Evolutionary conservation across 2,329 filamentous ascomycete genomes (phyloP).

Genomic region (Sphaerulina vaccinii): DNA sequence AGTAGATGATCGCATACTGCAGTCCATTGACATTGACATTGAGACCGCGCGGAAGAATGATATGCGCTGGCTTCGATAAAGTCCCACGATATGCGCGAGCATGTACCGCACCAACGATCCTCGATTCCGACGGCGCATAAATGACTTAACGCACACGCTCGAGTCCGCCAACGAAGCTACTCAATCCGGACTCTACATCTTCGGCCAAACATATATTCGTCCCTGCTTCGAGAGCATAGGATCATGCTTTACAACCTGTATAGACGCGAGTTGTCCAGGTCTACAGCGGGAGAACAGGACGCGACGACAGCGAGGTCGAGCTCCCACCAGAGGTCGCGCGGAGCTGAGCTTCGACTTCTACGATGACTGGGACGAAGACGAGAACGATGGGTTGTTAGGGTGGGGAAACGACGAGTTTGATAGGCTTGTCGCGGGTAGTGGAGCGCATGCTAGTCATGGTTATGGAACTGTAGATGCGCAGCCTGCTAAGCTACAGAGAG

Average conservation of each 20-base stretch:
- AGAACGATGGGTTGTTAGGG: conserved; percentile 69
- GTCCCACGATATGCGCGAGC: too few relatives aligned
- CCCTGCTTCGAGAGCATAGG: conserved; percentile 73
- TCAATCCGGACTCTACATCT: conserved; percentile 86
- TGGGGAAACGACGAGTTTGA: conserved; percentile 78
- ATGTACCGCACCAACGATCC: conserved; percentile 71
- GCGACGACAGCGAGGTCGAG: conserved; percentile 68
- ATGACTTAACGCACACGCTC: conserved; percentile 86
- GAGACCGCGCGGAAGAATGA: too few relatives aligned
- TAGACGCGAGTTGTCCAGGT: conserved; percentile 53
- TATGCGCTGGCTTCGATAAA: too few relatives aligned
- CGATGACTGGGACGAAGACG: conserved; percentile 84
- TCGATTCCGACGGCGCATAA: conserved; percentile 87
- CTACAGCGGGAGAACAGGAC: conserved; percentile 43
- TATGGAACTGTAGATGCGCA: conserved; percentile 35
- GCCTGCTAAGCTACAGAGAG: conserved; percentile 69
- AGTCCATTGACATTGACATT: too few relatives aligned
- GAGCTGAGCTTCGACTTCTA: conserved; percentile 96
- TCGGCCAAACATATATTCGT: conserved; percentile 78
- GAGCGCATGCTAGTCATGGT: conserved; percentile 46
- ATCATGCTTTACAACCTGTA: conserved; percentile 65
- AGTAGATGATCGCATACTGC: too few relatives aligned
- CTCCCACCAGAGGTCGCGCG: conserved; percentile 60
- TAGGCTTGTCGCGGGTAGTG: conserved; percentile 71
- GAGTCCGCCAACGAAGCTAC: conserved; percentile 88